Percentiles rank a stretch among this genome's conserved stretches.
Evolutionary conservation across 192 early-diverging fungal species (phyloP).

Genomic region (Chytriomyces sp.): DNA sequence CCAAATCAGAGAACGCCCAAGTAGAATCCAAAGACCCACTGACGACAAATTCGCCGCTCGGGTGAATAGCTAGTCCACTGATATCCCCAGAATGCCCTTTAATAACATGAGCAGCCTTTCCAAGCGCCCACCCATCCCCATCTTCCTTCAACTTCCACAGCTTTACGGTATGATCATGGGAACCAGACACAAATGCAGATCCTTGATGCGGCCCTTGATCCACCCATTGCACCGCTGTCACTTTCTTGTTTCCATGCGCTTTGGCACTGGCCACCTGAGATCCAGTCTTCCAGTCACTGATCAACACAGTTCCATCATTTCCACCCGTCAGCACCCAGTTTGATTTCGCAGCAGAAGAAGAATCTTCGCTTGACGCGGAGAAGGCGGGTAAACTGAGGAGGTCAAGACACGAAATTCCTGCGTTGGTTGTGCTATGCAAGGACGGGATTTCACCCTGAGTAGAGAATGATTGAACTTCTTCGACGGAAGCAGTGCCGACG

Average conservation of each 20-base stretch:
- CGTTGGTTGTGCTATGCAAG: constrained; percentile 73
- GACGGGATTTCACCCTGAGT: constrained; percentile 60
- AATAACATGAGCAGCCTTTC: constrained; percentile 54
- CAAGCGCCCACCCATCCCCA: constrained; percentile 15
- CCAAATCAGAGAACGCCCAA: constrained; percentile 83
- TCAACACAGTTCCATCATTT: constrained; percentile 74
- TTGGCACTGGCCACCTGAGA: constrained; percentile 67
- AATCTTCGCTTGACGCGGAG: background rate
- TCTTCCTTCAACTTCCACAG: constrained; percentile 48
- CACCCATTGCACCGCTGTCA: constrained; percentile 75
- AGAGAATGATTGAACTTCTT: constrained; percentile 67
- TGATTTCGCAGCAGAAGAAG: constrained; percentile 21
- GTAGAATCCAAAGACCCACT: constrained; percentile 73
- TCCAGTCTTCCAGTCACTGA: constrained; percentile 68
- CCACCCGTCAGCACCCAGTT: constrained; percentile 78
- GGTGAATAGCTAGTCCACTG: constrained; percentile 76
- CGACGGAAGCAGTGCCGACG: constrained; percentile 61
- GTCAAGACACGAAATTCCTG: constrained; percentile 61
- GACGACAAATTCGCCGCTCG: constrained; percentile 80
- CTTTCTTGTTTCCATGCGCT: constrained; percentile 79
- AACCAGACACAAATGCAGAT: constrained; percentile 69
- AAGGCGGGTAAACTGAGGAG: constrained; percentile 28
- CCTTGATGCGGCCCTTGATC: constrained; percentile 54
- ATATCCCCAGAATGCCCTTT: constrained; percentile 75
- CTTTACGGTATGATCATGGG: constrained; percentile 83